These are phyloP conservation scores for Dactylellina haptotyla DNA, from an alignment of 2,329 filamentous ascomycete genomes.

Conservation along the genomic window DNA sequence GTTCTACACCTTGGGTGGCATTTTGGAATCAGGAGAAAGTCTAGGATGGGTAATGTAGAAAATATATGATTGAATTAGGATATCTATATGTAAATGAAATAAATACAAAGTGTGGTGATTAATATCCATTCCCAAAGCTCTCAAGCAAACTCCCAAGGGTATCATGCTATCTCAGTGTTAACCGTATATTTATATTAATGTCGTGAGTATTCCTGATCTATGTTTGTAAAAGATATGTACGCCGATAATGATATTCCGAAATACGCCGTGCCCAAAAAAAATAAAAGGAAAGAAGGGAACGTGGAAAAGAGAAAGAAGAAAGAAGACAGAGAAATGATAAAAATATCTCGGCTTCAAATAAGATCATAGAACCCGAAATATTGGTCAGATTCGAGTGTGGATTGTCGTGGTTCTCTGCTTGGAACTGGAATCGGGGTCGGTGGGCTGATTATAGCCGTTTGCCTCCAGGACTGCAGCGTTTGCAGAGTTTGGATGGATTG, in stretches of 20 bases:
- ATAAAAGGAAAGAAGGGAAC: slow-evolving; percentile 4
- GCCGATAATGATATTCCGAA: slow-evolving; percentile 7
- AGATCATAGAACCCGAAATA: slow-evolving; percentile 39
- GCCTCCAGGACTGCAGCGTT: slow-evolving; percentile 20
- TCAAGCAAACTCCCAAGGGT: slow-evolving; percentile 33
- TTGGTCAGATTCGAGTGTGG: slow-evolving; percentile 1
- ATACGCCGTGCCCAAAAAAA: neutral
- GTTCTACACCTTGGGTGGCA: slow-evolving; percentile 28
- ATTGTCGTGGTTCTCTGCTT: slow-evolving; percentile 1
- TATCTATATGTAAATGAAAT: slow-evolving; percentile 20
- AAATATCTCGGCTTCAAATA: slow-evolving; percentile 3
- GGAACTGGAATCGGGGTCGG: neutral
- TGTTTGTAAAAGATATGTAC: neutral
- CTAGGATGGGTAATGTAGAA: slow-evolving; percentile 36
- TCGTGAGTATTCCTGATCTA: neutral
- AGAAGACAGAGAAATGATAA: neutral
- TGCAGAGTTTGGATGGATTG: slow-evolving; percentile 21
- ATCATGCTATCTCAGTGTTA: slow-evolving; percentile 22
- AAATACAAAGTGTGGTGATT: slow-evolving; percentile 8
- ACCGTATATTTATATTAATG: neutral
- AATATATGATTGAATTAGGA: slow-evolving; percentile 5
- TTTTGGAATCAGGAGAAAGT: slow-evolving; percentile 37
- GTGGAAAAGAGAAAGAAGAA: too few species aligned
- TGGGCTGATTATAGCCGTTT: neutral
- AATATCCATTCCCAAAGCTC: slow-evolving; percentile 10